Evolutionary conservation across 2,329 filamentous ascomycete species (phyloP).

Genomic region (Monosporascus sp.): DNA sequence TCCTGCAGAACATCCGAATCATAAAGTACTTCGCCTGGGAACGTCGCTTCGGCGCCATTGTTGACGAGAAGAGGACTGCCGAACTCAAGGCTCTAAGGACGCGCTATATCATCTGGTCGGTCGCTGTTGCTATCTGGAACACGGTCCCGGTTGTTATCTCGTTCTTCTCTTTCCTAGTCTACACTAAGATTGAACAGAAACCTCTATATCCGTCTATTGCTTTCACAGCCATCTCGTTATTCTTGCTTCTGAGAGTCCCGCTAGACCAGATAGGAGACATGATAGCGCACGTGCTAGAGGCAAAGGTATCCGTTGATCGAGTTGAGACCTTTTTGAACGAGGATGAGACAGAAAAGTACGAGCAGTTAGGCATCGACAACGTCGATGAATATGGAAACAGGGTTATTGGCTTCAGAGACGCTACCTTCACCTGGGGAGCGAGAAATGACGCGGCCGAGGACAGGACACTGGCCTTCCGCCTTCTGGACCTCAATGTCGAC

Average conservation of each 20-base stretch:
- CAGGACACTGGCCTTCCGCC: constrained; percentile 69
- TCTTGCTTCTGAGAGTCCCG: constrained; percentile 87
- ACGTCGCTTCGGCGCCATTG: constrained; percentile 76
- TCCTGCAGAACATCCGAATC: constrained; percentile 94
- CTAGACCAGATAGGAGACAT: constrained; percentile 96
- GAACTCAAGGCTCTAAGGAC: constrained; percentile 76
- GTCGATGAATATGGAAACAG: constrained; percentile 63
- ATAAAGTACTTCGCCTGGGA: constrained; percentile 99
- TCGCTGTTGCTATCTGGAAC: constrained; percentile 93
- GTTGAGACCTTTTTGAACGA: constrained; percentile 91
- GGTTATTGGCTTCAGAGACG: constrained; percentile 78
- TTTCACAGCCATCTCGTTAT: constrained; percentile 93
- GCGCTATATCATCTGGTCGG: constrained; percentile 86
- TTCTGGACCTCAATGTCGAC: constrained; percentile 76
- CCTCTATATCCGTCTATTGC: constrained; percentile 86
- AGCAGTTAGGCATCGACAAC: constrained; percentile 69
- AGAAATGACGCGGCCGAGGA: constrained; percentile 56
- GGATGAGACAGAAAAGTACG: constrained; percentile 93
- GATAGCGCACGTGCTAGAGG: constrained; percentile 96
- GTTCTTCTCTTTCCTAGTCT: constrained; percentile 91
- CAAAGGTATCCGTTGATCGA: constrained; percentile 93
- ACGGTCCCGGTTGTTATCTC: constrained; percentile 93
- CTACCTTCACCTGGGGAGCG: constrained; percentile 85
- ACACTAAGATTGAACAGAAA: constrained; percentile 85
- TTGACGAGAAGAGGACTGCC: constrained; percentile 78